Evolutionary conservation across 192 early-diverging fungal species (phyloP).

Genomic region (Podila epicladia): DNA sequence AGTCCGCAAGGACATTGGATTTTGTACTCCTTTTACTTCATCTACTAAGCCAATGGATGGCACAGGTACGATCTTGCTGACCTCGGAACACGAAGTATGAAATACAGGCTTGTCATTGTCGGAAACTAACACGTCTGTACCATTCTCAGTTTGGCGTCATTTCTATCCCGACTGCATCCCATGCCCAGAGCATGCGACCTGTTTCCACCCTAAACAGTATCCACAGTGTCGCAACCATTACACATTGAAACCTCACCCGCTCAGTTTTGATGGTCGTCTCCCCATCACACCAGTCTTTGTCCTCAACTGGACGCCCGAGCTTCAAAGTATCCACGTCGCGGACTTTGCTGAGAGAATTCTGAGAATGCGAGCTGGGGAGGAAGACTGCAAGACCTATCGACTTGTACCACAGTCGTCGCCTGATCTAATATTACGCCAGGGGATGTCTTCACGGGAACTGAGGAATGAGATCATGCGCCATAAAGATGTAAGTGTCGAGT

Average conservation of each 20-base stretch:
- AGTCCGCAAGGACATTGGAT: constrained; percentile 31
- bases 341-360: constrained; percentile 27
- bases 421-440: constrained; percentile 8
- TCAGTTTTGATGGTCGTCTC: constrained; percentile 35
- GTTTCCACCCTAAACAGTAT: background rate
- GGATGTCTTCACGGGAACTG: constrained; percentile 26
- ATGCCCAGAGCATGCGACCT: constrained; percentile 48
- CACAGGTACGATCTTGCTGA: background rate
- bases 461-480: constrained; percentile 13
- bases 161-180: constrained; percentile 51
- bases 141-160: background rate
- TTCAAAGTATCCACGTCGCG: constrained; percentile 33
- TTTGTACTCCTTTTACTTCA: constrained; percentile 7
- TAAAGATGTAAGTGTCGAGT: constrained; percentile 35
- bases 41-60: background rate
- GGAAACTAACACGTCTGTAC: background rate
- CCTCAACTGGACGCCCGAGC: constrained; percentile 36
- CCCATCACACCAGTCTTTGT: constrained; percentile 41
- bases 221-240: constrained; percentile 32
- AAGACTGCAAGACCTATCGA: constrained; percentile 23
- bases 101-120: background rate
- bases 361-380: constrained; percentile 20
- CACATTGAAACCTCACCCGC: constrained; percentile 22
- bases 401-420: constrained; percentile 6
- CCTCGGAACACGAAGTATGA: background rate